A percentile compares a stretch with the other conserved stretches of the same genome.
Evolutionary conservation across 2,329 filamentous ascomycete genomes (phyloP).

Genomic region (Ilyonectria destructans): DNA sequence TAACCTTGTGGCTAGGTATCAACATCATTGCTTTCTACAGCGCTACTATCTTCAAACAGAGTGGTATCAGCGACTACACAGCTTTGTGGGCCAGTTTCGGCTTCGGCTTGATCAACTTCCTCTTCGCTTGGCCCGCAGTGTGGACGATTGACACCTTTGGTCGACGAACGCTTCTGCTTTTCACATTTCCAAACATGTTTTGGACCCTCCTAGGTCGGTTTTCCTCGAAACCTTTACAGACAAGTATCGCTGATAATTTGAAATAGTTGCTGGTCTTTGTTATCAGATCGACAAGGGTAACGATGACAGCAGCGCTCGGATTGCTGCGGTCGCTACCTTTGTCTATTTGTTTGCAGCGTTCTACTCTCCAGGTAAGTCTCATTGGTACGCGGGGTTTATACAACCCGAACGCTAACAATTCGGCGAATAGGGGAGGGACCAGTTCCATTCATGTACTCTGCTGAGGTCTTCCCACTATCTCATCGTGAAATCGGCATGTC

Average conservation of each 20-base stretch:
- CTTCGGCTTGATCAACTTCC: slow-evolving; percentile 71
- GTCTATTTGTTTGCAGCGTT: slow-evolving; percentile 76
- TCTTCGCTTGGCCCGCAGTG: slow-evolving; percentile 75
- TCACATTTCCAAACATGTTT: slow-evolving; percentile 78
- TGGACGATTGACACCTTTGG: slow-evolving; percentile 78
- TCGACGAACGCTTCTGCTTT: slow-evolving; percentile 71
- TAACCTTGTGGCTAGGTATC: slow-evolving; percentile 44
- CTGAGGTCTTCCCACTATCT: slow-evolving; percentile 74
- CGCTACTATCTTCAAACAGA: slow-evolving; percentile 62
- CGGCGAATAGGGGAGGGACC: slow-evolving; percentile 63
- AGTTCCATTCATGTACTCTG: slow-evolving; percentile 72
- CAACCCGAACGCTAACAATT: background rate
- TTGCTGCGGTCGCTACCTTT: slow-evolving; percentile 72
- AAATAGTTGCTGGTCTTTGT: slow-evolving; percentile 53
- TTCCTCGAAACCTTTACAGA: background rate
- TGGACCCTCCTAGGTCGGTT: slow-evolving; percentile 66
- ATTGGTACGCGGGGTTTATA: background rate
- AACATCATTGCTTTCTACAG: slow-evolving; percentile 68
- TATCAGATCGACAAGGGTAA: slow-evolving; percentile 51
- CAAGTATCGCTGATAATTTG: slow-evolving; percentile 5
- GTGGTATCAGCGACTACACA: slow-evolving; percentile 57
- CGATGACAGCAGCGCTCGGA: slow-evolving; percentile 59
- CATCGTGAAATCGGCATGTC: slow-evolving; percentile 75
- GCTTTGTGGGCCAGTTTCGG: slow-evolving; percentile 62
- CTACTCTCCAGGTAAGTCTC: slow-evolving; percentile 68